These are phyloP conservation scores for Stagonosporopsis tanaceti DNA, from an alignment of 2,329 filamentous ascomycete species.

Conservation along the genomic window DNA sequence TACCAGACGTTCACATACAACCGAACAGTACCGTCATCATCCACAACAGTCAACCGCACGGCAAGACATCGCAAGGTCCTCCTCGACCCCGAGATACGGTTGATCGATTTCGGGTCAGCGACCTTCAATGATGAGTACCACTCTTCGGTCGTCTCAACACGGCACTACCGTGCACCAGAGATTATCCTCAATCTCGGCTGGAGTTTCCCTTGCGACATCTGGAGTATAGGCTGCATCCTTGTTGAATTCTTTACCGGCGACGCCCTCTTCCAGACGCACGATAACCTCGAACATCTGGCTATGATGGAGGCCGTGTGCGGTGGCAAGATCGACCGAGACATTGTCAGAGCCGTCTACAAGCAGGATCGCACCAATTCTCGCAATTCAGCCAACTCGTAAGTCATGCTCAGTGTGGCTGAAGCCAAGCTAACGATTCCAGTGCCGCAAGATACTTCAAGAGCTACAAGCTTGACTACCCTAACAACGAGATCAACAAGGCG, in stretches of 20 bases:
- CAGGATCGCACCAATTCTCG: constrained; percentile 56
- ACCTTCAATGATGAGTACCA: constrained; percentile 75
- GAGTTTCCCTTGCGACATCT: constrained; percentile 74
- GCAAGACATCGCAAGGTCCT: constrained; percentile 70
- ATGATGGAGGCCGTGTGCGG: constrained; percentile 74
- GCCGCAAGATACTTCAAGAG: constrained; percentile 62
- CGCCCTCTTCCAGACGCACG: constrained; percentile 73
- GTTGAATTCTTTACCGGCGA: constrained; percentile 75
- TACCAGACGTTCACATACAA: constrained; percentile 76
- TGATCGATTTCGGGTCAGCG: constrained; percentile 73
- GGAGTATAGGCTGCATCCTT: constrained; percentile 74
- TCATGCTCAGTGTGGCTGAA: not conserved
- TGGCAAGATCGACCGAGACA: constrained; percentile 62
- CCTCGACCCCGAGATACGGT: constrained; percentile 70
- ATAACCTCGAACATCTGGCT: constrained; percentile 72
- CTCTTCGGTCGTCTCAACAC: constrained; percentile 71
- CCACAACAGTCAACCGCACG: constrained; percentile 63
- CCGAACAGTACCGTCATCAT: constrained; percentile 71
- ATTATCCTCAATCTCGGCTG: constrained; percentile 73
- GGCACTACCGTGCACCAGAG: constrained; percentile 72
- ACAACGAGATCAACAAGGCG: constrained; percentile 67
- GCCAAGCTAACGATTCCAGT: constrained; percentile 41
- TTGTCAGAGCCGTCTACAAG: constrained; percentile 63
- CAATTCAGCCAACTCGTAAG: constrained; percentile 66
- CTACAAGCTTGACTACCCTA: constrained; percentile 69